Percentiles rank a stretch among this genome's conserved stretches.
phyloP scores from a whole-genome alignment of 805 yeast genomes.

The Candida methanosorbosa region DNA sequence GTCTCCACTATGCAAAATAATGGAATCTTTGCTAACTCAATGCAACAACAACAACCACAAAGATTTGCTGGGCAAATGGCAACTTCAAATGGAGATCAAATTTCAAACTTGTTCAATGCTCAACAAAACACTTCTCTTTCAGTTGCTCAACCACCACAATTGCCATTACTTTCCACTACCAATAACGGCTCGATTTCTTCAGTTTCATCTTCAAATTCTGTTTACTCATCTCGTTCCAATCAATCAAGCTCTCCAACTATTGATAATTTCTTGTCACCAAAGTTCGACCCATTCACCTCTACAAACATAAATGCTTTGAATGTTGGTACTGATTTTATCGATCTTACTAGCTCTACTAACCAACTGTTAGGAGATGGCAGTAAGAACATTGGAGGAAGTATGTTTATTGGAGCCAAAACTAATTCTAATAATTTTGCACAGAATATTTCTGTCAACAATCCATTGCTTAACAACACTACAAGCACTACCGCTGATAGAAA shows the following conservation, averaged over 20 bases:
- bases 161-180: neutral
- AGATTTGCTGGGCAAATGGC: no score
- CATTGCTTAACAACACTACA: no score
- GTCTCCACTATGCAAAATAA: no score
- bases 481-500: neutral
- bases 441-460: neutral
- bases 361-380: neutral
- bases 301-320: neutral
- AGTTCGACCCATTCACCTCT: neutral
- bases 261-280: neutral
- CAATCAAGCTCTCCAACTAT: neutral
- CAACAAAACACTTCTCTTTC: neutral
- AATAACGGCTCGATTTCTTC: constrained; percentile 2
- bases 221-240: neutral
- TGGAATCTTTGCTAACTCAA: no score
- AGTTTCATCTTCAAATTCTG: neutral
- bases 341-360: neutral
- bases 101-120: no score
- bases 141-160: neutral
- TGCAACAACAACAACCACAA: neutral
- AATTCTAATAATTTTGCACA: neutral
- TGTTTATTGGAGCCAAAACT: neutral
- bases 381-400: neutral
- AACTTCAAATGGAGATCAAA: no score
- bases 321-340: neutral